Conservation (phyloP, 2,329 filamentous ascomycete genomes). For the Fusarium duplospermum region DNA sequence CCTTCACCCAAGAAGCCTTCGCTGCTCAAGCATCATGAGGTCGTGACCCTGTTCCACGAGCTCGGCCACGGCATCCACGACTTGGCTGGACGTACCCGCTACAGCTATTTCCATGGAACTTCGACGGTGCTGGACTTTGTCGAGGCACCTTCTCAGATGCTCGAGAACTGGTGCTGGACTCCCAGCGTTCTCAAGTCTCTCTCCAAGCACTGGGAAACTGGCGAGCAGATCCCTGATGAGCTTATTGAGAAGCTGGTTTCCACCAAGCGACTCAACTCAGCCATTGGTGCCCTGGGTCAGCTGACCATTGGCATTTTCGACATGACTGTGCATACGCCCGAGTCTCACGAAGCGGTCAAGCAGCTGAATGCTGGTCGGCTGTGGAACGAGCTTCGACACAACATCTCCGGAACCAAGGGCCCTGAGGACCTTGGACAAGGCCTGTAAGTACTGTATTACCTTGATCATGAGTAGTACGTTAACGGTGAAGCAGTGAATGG, state of each 20-base stretch:
- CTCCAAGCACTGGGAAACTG: constrained; percentile 78
- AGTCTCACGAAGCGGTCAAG: constrained; percentile 76
- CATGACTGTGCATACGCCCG: constrained; percentile 81
- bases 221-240: constrained; percentile 78
- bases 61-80: constrained; percentile 79
- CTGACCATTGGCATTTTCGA: constrained; percentile 86
- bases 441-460: constrained; percentile 56
- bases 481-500: constrained; percentile 65
- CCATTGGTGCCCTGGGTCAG: constrained; percentile 81
- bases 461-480: constrained; percentile 29
- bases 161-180: constrained; percentile 82
- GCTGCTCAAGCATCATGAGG: constrained; percentile 84
- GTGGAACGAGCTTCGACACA: constrained; percentile 78
- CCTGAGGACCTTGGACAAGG: constrained; percentile 73
- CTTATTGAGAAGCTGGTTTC: constrained; percentile 79
- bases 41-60: constrained; percentile 85
- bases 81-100: constrained; percentile 70
- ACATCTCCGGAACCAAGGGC: constrained; percentile 80
- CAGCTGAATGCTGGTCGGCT: constrained; percentile 71
- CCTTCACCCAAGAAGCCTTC: constrained; percentile 80
- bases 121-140: constrained; percentile 76
- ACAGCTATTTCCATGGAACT: constrained; percentile 76
- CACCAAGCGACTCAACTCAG: constrained; percentile 85
- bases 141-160: constrained; percentile 78
- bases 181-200: constrained; percentile 73